Base-by-base conservation (phyloP, 371 early-diverging fungal genomes). In the Mucor mucedo region DNA sequence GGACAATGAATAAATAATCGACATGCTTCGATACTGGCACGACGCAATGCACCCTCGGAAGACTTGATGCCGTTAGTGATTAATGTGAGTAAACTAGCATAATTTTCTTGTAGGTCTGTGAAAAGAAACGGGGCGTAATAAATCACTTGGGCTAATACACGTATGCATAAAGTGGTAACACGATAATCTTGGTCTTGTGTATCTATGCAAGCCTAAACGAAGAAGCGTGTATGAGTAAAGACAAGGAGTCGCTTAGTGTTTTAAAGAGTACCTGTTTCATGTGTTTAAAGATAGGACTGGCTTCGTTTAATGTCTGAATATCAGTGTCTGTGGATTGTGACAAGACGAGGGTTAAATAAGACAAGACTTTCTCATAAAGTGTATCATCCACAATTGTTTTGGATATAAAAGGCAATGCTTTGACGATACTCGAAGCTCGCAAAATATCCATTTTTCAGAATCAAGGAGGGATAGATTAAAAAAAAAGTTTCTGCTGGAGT, bases 361-460 rank as follows among this genome's bases (percentile, higher is more conserved):
- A 73, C 3, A 79, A 58, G 11, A 82, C 76, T 70, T 78, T 78
- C 58, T 82, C 82, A 57, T 77, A 79, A 3, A 82, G 45, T 1
- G 82, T 79, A 28, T 78, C 79, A 65, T 82, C 82, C 1, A 77
- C 71, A 52, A 81, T 78, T 2, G 70, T 71, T 41, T 70, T 70
- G 9, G 79, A 79, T 74, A 77, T 78, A 56, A 30, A 56, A 7
- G 79, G 79, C 30, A 82, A 48, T 11, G 79, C 79, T 32, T 60
- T 61, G 1, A 78, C 40, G 16, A 81, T 57, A 30, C 65, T 66
- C 27, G 63, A 52, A 10, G 75, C 74, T 49, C 71, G 60, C 48
- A 72, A 66, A 5, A 60, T 16, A 50, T 78, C 76, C 61, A 64
- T 61, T 44, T 27, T 38, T 49, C 40, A 28, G 29, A 13, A 30